Percentiles rank a stretch among this genome's conserved stretches.
These are phyloP conservation scores for Streptanthus diversifolius DNA, from an alignment of 345 rosid species.

Conservation along the genomic window DNA sequence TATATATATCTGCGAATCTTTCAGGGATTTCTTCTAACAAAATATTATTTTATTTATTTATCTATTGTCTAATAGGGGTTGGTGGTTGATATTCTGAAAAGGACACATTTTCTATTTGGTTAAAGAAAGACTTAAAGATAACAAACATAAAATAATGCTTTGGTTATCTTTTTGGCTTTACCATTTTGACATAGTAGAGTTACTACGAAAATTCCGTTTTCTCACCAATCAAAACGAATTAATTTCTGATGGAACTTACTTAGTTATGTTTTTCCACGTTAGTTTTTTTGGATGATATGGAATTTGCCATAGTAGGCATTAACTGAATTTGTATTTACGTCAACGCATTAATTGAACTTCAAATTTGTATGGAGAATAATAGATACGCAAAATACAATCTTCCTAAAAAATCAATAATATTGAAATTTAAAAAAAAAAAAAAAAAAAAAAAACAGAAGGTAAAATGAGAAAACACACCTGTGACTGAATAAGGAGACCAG, in stretches of 20 bases:
- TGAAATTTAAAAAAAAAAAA: not conserved
- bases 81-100: conserved; percentile 6
- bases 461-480: conserved; percentile 41
- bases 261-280: not conserved
- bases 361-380: not conserved
- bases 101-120: not conserved
- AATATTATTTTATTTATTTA: not conserved
- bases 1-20: conserved; percentile 1
- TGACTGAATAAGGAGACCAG: conserved; percentile 19
- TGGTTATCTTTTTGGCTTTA: not conserved
- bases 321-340: not conserved
- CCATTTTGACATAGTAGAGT: not conserved
- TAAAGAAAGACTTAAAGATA: not conserved
- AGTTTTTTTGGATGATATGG: too few relatives aligned
- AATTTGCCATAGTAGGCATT: not conserved
- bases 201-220: not conserved
- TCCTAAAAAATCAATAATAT: not conserved
- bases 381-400: not conserved
- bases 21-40: not conserved
- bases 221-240: not conserved
- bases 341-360: not conserved
- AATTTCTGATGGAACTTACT: not conserved
- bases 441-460: not conserved
- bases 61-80: not conserved
- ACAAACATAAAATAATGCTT: not conserved